Base-by-base conservation (phyloP, 2,329 filamentous ascomycete species). In the Trichoderma gracile region DNA sequence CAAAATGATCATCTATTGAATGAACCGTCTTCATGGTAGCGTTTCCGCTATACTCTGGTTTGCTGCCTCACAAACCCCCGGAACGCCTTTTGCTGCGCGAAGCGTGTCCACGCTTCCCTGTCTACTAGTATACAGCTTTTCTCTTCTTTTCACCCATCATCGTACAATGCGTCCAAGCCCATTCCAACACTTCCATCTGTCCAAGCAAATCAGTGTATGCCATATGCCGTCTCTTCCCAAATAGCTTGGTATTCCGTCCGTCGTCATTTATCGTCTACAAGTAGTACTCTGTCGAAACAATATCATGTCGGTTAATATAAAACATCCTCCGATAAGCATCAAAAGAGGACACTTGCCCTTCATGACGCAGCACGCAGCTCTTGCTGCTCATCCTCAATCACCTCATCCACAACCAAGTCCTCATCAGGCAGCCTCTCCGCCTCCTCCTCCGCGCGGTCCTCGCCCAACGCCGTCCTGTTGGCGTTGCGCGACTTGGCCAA, bases 351-450 rank as follows among this genome's bases (percentile, higher is more conserved):
- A 19, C 8, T 9, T 6, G 5, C 14, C 9, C 4, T 38, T 19
- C 46, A 54, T 46, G 49, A 62, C 10, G 40, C 38, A 46, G 27
- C 59, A 1, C 38, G 59, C n/a, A 46, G 9, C 19, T 3, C 27
- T 52, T 46, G 19, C 23, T 46, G 61, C 15, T n/a, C 17, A 21
- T 45, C 21, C 25, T 33, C 23, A 15, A 49, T 25, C 49, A 58
- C 62, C 38, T 68, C 64, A 5, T 66, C 65, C 21, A 70, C 33
- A 0, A 66, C 69, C 14, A 62, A 49, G 17, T 63, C 60, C 27
- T 70, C 67, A 23, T 70, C 67, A 5, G 64, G 63, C 53, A 70
- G 71, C 1, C 68, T 66, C 23, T 69, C 67, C 14, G 65, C 53
- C 9, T 64, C 66, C 9, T 64, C 66, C 12, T 68, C 60, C 0